These are phyloP conservation scores for Emergomyces orientalis DNA, from an alignment of 2,329 filamentous ascomycete species.

Conservation along the genomic window DNA sequence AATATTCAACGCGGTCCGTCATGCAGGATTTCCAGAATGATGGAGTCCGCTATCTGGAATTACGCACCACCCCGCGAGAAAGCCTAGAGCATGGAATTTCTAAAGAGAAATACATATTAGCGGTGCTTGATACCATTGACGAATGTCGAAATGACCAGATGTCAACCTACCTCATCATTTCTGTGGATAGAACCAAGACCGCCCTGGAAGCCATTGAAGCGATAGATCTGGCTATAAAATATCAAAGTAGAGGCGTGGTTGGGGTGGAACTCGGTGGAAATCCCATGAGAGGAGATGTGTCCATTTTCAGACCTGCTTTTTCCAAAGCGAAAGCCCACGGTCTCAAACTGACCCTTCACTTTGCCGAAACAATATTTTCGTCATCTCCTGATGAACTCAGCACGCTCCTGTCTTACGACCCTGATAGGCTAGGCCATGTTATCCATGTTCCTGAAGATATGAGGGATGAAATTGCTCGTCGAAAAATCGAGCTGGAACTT, in stretches of 20 bases:
- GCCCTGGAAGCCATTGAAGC: conserved; percentile 52
- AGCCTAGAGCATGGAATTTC: conserved; percentile 47
- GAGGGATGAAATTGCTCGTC: conserved; percentile 46
- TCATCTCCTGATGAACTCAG: conserved; percentile 52
- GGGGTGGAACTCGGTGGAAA: conserved; percentile 74
- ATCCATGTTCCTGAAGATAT: conserved; percentile 59
- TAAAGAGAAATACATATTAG: conserved; percentile 54
- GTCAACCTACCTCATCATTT: conserved; percentile 60
- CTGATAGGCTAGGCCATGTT: conserved; percentile 66
- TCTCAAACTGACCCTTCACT: conserved; percentile 63
- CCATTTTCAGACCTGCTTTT: conserved; percentile 53
- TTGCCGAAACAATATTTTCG: conserved; percentile 58
- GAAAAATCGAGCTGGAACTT: conserved; percentile 59
- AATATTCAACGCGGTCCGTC: conserved; percentile 55
- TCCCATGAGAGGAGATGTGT: conserved; percentile 53
- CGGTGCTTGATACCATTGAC: conserved; percentile 56
- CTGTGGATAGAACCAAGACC: conserved; percentile 59
- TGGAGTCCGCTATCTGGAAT: conserved; percentile 67
- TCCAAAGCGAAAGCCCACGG: conserved; percentile 45
- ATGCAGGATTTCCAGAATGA: conserved; percentile 58
- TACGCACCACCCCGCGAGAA: conserved; percentile 67
- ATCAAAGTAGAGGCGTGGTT: conserved; percentile 50
- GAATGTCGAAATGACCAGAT: conserved; percentile 44
- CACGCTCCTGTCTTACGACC: conserved; percentile 55
- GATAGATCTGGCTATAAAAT: conserved; percentile 52